Percentiles rank a stretch among this genome's conserved stretches.
These are phyloP conservation scores for Borealophlyctis nickersoniae DNA, from an alignment of 192 early-diverging fungal genomes.

Conservation along the genomic window DNA sequence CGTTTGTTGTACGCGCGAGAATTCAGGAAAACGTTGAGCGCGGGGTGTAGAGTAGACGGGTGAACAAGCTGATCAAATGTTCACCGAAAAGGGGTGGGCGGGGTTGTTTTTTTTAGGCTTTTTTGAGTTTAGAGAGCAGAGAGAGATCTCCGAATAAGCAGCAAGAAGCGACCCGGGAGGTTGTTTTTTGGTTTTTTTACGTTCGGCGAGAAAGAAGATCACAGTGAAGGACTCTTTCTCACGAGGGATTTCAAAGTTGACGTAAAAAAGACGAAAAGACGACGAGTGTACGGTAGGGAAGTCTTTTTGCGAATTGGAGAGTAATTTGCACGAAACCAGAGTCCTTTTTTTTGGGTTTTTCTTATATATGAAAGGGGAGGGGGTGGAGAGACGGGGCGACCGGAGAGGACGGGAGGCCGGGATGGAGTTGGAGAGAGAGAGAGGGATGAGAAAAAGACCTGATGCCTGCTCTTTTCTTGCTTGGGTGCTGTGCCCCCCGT, in stretches of 20 bases:
- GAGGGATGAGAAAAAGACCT: not conserved
- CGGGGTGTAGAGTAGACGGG: not conserved
- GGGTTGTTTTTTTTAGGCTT: not conserved
- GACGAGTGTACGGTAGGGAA: not conserved
- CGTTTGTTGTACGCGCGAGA: not conserved
- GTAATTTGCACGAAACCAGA: conserved; percentile 12
- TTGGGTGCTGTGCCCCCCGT: not conserved
- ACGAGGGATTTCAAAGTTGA: too few relatives aligned
- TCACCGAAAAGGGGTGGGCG: not conserved
- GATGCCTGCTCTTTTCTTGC: not conserved
- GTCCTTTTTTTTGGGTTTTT: conserved; percentile 15
- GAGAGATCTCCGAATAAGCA: not conserved
- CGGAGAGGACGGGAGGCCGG: too few relatives aligned
- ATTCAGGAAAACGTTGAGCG: not conserved
- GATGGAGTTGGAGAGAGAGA: not conserved
- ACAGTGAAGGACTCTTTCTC: conserved; percentile 28
- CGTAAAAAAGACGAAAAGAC: not conserved
- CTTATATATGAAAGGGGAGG: not conserved
- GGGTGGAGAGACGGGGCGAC: not conserved
- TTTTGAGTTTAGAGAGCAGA: not conserved
- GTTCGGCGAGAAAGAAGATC: conserved; percentile 10
- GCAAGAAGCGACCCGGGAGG: not conserved
- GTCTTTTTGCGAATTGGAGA: conserved; percentile 8
- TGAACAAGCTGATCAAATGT: not conserved
- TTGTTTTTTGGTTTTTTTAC: conserved; percentile 13